phyloP scores from a whole-genome alignment of 1,139 yeast genomes.

The Wickerhamomyces sp. region DNA sequence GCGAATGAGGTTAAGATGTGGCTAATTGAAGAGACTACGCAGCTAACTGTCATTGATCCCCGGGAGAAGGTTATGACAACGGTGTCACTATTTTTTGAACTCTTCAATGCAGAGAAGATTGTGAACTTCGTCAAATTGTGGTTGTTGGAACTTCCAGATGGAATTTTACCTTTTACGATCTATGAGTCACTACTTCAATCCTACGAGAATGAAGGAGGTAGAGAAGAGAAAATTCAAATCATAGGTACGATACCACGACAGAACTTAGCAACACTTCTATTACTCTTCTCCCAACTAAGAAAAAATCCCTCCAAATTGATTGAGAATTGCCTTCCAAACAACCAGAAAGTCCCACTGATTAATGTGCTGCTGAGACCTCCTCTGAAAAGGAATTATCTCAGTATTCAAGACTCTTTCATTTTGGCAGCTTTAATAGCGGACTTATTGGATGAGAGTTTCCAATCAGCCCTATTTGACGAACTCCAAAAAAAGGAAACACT shows the following conservation, averaged over 20 bases:
- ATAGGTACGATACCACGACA: conserved; percentile 25
- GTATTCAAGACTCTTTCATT: conserved; percentile 7
- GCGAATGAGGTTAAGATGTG: conserved; percentile 20
- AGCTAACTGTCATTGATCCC: background rate
- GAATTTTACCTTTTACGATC: conserved; percentile 28
- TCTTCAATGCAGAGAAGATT: conserved; percentile 12
- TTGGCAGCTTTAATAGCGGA: conserved; percentile 10
- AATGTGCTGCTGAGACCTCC: conserved; percentile 21
- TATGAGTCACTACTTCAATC: conserved; percentile 21
- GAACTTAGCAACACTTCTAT: conserved; percentile 20
- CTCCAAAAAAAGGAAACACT: conserved; percentile 12
- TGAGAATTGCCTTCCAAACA: background rate
- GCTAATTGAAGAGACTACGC: conserved; percentile 4
- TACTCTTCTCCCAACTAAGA: conserved; percentile 14
- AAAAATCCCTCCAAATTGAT: background rate
- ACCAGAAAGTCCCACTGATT: conserved; percentile 14
- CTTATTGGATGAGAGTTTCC: conserved; percentile 9
- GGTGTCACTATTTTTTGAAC: conserved; percentile 11
- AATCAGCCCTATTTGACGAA: conserved; percentile 7
- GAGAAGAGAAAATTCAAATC: conserved; percentile 6
- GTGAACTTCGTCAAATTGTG: conserved; percentile 27
- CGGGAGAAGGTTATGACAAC: background rate
- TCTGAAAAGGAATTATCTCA: conserved; percentile 7
- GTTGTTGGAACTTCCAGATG: conserved; percentile 31
- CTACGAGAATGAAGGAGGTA: conserved; percentile 4